A percentile compares a stretch with the other conserved stretches of the same genome.
These are phyloP conservation scores for Avicennia marina DNA, from an alignment of 257 asterid species.

Conservation along the genomic window DNA sequence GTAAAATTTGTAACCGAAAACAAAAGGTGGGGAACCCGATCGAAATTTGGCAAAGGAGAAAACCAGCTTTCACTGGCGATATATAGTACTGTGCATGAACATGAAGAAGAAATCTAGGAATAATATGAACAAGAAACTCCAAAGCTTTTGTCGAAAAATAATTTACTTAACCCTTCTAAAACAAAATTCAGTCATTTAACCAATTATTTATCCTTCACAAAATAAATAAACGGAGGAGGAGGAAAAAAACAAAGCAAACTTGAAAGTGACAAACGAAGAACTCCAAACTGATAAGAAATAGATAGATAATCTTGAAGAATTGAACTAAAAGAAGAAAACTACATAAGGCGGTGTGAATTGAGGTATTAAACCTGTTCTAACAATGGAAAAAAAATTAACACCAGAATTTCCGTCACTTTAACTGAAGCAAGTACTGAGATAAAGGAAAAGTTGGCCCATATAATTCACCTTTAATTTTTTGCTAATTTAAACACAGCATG, in stretches of 20 bases:
- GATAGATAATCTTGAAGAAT: neutral
- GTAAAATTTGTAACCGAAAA: neutral
- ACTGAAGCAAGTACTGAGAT: conserved; percentile 54
- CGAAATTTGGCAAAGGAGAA: no score
- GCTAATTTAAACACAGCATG: conserved; percentile 52
- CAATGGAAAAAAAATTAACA: conserved; percentile 19
- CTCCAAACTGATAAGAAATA: neutral
- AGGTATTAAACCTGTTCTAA: conserved; percentile 55
- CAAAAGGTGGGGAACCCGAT: neutral
- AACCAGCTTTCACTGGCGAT: neutral
- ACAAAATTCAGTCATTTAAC: neutral
- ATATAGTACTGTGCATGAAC: conserved; percentile 21
- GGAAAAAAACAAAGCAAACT: neutral
- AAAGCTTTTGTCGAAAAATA: neutral
- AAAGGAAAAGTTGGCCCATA: conserved; percentile 61
- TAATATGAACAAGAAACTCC: neutral
- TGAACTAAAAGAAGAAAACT: neutral
- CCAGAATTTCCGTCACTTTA: conserved; percentile 61
- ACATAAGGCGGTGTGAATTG: neutral
- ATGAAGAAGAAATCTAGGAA: conserved; percentile 9
- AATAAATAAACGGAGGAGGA: no score
- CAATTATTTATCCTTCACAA: neutral
- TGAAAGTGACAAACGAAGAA: neutral
- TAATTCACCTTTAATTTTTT: conserved; percentile 45
- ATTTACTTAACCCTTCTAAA: neutral